A percentile compares a stretch with the other conserved stretches of the same genome.
These are phyloP conservation scores for Intubia oerlemansii DNA, from an alignment of 2,329 filamentous ascomycete species.

Conservation along the genomic window DNA sequence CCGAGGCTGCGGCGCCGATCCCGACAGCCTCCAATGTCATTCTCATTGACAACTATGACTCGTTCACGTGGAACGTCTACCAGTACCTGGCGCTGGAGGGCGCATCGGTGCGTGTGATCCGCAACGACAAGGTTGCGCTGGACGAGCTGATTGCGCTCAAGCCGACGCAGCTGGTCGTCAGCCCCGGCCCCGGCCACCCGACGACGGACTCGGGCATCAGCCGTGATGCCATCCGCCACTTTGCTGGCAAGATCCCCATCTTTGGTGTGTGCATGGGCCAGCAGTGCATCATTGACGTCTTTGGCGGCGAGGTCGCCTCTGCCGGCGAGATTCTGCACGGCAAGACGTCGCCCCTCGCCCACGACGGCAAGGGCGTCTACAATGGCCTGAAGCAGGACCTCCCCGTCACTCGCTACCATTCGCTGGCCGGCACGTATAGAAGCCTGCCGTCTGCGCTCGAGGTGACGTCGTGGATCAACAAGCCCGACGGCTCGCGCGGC, in stretches of 20 bases:
- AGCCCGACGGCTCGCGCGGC: slow-evolving; percentile 54
- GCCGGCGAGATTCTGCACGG: slow-evolving; percentile 94
- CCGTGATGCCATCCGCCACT: slow-evolving; percentile 75
- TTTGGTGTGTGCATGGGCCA: slow-evolving; percentile 98
- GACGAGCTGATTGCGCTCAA: slow-evolving; percentile 65
- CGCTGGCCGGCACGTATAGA: slow-evolving; percentile 74
- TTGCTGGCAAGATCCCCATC: slow-evolving; percentile 83
- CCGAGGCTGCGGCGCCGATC: slow-evolving; percentile 49
- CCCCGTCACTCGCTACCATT: slow-evolving; percentile 88
- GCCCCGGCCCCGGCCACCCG: slow-evolving; percentile 86
- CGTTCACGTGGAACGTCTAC: slow-evolving; percentile 98
- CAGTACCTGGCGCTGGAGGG: slow-evolving; percentile 96
- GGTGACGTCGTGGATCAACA: slow-evolving; percentile 72
- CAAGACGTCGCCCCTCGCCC: slow-evolving; percentile 78
- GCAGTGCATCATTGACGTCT: slow-evolving; percentile 93
- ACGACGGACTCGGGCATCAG: slow-evolving; percentile 81
- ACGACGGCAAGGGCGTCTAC: slow-evolving; percentile 88
- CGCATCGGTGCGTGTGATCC: slow-evolving; percentile 68
- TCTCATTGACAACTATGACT: slow-evolving; percentile 97
- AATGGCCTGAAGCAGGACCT: slow-evolving; percentile 57
- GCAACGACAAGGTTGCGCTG: slow-evolving; percentile 80
- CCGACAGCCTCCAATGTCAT: slow-evolving; percentile 74
- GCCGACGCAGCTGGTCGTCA: slow-evolving; percentile 85
- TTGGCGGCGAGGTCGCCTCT: slow-evolving; percentile 75
- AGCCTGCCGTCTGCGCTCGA: slow-evolving; percentile 74